A percentile compares a stretch with the other conserved stretches of the same genome.
Conservation (phyloP, 495 filamentous ascomycete genomes). For the Peziza echinospora region DNA sequence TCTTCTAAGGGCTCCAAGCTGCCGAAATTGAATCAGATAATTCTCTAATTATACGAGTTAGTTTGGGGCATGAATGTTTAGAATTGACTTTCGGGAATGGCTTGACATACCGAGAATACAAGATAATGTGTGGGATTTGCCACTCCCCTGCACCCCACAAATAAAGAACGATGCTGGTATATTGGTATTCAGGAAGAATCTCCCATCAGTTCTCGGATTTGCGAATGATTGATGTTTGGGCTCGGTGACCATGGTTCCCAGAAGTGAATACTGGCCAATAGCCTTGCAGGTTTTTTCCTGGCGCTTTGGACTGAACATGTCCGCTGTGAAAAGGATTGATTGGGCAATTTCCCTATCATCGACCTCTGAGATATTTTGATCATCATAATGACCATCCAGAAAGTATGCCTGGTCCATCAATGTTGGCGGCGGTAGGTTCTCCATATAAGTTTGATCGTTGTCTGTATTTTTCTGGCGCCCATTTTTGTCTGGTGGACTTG, state of each 20-base stretch:
- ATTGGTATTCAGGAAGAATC: constrained; percentile 10
- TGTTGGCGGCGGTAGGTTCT: too few species aligned
- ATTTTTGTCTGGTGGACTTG: too few species aligned
- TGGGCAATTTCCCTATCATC: constrained; percentile 2
- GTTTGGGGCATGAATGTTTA: neutral
- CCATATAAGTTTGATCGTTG: too few species aligned
- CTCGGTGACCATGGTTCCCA: constrained; percentile 4
- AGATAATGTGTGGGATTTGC: constrained; percentile 51
- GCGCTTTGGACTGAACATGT: neutral
- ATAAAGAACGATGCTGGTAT: constrained; percentile 30
- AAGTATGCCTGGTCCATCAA: too few species aligned
- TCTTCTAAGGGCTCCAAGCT: constrained; percentile 7
- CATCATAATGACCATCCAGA: too few species aligned
- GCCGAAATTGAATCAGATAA: constrained; percentile 5
- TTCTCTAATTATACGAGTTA: constrained; percentile 12
- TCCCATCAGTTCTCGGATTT: too few species aligned
- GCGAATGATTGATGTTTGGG: neutral
- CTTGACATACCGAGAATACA: too few species aligned
- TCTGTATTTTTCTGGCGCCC: too few species aligned
- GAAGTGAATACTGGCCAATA: constrained; percentile 10
- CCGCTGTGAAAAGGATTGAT: constrained; percentile 5
- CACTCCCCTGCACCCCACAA: constrained; percentile 54
- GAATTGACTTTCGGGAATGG: neutral
- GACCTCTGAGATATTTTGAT: too few species aligned
- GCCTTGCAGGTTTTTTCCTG: neutral